These are phyloP conservation scores for Cyclocybe cylindracea DNA, from an alignment of 768 basidiomycete genomes.

Conservation along the genomic window DNA sequence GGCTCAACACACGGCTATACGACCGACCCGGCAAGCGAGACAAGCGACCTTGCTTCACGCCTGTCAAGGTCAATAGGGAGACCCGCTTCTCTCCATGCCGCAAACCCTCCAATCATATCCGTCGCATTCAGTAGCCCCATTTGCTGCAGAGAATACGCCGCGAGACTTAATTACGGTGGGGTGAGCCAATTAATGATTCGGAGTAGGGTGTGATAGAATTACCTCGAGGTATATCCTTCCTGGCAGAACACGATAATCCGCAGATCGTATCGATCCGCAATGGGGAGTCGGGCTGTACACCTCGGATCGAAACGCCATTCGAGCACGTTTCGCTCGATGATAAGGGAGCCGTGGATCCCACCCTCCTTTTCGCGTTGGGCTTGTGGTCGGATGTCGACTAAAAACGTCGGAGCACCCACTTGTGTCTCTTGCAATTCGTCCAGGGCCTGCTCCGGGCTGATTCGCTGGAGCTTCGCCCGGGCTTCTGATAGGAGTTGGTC, in stretches of 20 bases:
- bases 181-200: not conserved
- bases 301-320: constrained; percentile 85
- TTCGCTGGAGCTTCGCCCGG: constrained; percentile 63
- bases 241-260: constrained; percentile 75
- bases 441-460: constrained; percentile 61
- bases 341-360: constrained; percentile 63
- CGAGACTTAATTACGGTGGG: constrained; percentile 44
- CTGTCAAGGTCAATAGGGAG: constrained; percentile 47
- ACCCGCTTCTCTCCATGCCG: constrained; percentile 69
- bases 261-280: constrained; percentile 77
- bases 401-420: constrained; percentile 61
- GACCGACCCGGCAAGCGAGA: constrained; percentile 26
- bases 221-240: constrained; percentile 67
- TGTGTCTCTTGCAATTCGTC: constrained; percentile 55
- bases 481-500: constrained; percentile 57
- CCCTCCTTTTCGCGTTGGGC: constrained; percentile 60
- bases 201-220: constrained; percentile 1
- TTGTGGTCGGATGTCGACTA: constrained; percentile 77
- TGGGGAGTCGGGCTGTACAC: constrained; percentile 52
- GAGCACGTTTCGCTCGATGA: constrained; percentile 75
- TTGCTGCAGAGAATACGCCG: constrained; percentile 67
- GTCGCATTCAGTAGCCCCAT: constrained; percentile 75
- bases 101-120: constrained; percentile 74
- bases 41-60: constrained; percentile 21
- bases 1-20: constrained; percentile 15